A percentile compares a stretch with the other conserved stretches of the same genome.
phyloP scores from a whole-genome alignment of 257 asterid species.

The Coffea eugenioides region DNA sequence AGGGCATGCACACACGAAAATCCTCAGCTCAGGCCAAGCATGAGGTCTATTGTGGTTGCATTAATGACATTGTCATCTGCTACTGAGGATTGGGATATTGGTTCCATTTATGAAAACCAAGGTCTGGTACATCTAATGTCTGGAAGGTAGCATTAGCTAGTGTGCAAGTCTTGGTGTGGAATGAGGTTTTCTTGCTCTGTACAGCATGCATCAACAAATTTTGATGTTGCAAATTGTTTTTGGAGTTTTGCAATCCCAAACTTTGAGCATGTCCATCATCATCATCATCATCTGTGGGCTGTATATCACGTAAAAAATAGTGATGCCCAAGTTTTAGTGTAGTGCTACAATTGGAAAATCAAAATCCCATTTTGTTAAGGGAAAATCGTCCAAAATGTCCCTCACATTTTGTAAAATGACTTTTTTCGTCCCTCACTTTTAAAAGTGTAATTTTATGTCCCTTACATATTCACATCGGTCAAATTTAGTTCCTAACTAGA shows the following conservation, averaged over 20 bases:
- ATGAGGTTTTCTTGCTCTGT: neutral
- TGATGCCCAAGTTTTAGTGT: neutral
- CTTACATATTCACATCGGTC: too few relatives aligned
- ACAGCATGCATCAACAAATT: neutral
- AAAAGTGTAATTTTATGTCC: too few relatives aligned
- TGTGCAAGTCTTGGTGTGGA: neutral
- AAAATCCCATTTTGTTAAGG: neutral
- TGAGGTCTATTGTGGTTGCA: constrained; percentile 88
- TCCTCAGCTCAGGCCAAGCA: constrained; percentile 82
- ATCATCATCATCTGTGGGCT: neutral
- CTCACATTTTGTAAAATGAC: too few relatives aligned
- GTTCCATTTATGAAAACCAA: constrained; percentile 68
- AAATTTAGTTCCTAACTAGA: too few relatives aligned
- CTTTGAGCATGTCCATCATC: neutral
- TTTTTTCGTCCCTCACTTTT: too few relatives aligned
- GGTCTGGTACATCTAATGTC: constrained; percentile 68
- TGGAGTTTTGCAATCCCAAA: neutral
- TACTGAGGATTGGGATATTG: constrained; percentile 82
- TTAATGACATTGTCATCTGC: constrained; percentile 86
- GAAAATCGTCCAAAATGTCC: too few relatives aligned
- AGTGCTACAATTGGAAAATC: neutral
- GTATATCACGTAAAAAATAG: too few relatives aligned
- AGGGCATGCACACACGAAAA: constrained; percentile 76
- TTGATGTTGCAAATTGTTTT: neutral
- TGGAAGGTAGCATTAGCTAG: constrained; percentile 39